Base-by-base conservation (phyloP, 2,329 filamentous ascomycete genomes). In the Colletotrichum musae region DNA sequence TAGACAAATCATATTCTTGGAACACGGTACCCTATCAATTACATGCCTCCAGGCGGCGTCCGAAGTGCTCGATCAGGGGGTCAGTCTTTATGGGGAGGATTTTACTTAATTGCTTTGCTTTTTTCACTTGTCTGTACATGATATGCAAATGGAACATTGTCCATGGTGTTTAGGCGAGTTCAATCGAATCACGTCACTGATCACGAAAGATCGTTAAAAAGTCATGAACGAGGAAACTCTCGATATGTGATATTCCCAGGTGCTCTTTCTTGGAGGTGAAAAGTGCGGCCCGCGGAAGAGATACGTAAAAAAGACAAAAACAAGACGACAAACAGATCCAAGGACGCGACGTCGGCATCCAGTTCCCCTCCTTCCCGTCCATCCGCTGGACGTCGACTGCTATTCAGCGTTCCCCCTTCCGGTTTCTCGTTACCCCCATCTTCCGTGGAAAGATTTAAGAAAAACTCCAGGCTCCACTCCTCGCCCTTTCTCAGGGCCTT, bases 381-480 rank as follows among this genome's bases (percentile, higher is more conserved):
- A 52, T 53, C 54, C 53, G 26, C 36, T 52, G 28, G 15, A 26
- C 45, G 21, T 52, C 13, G 53, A 47, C 56, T 56, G 58, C 58
- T 52, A 48, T 53, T 48, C 64, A 54, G 26, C 32, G 4, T 28
- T 9, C n/a, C 10, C 51, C 13, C 21, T 24, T 36, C 47, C 28
- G 15, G 24, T 28, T 48, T 26, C 45, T 45, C 52, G 36, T 57
- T 58, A 51, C 58, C 39, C 39, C 47, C 58, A 36, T n/a, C 24
- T 21, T 53, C n/a, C n/a, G 16, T 41, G 66, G 41, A 48, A 47
- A 65, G 50, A 57, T 26, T 24, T 24, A 24, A 50, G 56, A 26
- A 57, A 58, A 67, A 67, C 67, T 70, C 67, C 67, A 16, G 7
- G 67, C 67, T 60, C 67, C 67, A 16, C 61, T 70, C 50, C 56